A percentile compares a stretch with the other conserved stretches of the same genome.
These are phyloP conservation scores for Herpetomonas samuelpessoai DNA, from an alignment of 208 protist species.

Conservation along the genomic window DNA sequence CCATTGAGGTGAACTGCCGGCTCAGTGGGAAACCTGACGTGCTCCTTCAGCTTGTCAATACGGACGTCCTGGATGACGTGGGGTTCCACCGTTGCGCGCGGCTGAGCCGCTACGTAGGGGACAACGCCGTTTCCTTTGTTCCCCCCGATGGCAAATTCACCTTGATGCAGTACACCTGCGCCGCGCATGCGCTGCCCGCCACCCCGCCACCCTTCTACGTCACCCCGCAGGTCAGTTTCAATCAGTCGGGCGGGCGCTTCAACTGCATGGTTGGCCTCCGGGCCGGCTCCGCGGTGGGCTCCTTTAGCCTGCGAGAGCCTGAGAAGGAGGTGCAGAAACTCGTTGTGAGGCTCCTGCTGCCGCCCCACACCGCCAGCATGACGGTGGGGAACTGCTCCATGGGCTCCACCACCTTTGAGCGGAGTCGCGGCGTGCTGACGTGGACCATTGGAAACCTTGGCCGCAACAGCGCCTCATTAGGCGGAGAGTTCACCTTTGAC, in stretches of 20 bases:
- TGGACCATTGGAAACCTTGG: constrained; percentile 81
- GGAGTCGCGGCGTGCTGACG: constrained; percentile 43
- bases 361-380: constrained; percentile 49
- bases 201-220: constrained; percentile 82
- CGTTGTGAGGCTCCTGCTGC: constrained; percentile 62
- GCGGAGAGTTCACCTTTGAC: constrained; percentile 66
- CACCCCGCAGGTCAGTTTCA: constrained; percentile 83
- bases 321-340: constrained; percentile 66
- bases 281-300: constrained; percentile 15
- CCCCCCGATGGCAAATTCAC: constrained; percentile 91
- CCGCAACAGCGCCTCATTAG: constrained; percentile 57
- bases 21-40: constrained; percentile 91
- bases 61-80: constrained; percentile 71
- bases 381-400: constrained; percentile 63
- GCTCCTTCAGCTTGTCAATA: constrained; percentile 59
- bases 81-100: constrained; percentile 90
- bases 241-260: constrained; percentile 64
- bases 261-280: constrained; percentile 86
- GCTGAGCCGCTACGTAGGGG: constrained; percentile 56
- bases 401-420: constrained; percentile 75
- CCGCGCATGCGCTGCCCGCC: constrained; percentile 27
- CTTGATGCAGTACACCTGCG: constrained; percentile 79
- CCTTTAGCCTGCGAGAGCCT: constrained; percentile 17
- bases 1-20: constrained; percentile 78
- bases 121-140: constrained; percentile 81